Conservation (phyloP, 306 rosid species). For the Quercus berberidifolia region DNA sequence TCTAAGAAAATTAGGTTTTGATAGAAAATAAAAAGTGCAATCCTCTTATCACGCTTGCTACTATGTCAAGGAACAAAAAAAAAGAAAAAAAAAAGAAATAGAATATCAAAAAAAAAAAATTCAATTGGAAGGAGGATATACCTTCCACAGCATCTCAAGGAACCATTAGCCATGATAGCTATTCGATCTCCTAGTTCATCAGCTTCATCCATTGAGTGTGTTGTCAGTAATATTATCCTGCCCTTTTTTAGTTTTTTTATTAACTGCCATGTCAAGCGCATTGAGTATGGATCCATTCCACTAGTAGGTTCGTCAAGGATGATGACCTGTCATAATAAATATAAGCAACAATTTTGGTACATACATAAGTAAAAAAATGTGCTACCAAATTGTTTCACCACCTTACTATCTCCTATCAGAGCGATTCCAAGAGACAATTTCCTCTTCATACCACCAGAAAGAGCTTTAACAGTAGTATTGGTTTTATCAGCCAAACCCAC, state of each 20-base stretch:
- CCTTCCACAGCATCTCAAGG: conserved; percentile 98
- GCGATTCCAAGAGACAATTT: conserved; percentile 97
- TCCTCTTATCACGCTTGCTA: neutral
- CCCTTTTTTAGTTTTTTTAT: conserved; percentile 88
- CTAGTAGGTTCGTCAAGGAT: conserved; percentile 97
- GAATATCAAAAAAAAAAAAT: neutral
- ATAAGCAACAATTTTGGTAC: conserved; percentile 19
- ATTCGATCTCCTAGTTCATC: conserved; percentile 96
- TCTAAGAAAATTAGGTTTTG: too few relatives aligned
- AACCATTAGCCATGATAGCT: conserved; percentile 98
- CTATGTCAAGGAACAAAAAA: neutral
- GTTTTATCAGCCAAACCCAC: conserved; percentile 94
- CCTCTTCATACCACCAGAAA: conserved; percentile 99
- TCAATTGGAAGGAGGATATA: conserved; percentile 13
- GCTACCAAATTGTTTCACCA: conserved; percentile 24
- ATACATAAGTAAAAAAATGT: conserved; percentile 1
- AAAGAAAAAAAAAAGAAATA: neutral
- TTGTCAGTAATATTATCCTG: conserved; percentile 88
- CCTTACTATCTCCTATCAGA: conserved; percentile 92
- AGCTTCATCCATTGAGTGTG: conserved; percentile 99
- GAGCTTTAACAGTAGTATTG: conserved; percentile 66
- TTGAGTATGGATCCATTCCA: conserved; percentile 99
- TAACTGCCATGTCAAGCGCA: conserved; percentile 98
- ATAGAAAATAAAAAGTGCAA: neutral
- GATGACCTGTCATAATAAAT: conserved; percentile 58